phyloP scores from a whole-genome alignment of 2,329 filamentous ascomycete species.

The Graphiopsis chlorocephala region DNA sequence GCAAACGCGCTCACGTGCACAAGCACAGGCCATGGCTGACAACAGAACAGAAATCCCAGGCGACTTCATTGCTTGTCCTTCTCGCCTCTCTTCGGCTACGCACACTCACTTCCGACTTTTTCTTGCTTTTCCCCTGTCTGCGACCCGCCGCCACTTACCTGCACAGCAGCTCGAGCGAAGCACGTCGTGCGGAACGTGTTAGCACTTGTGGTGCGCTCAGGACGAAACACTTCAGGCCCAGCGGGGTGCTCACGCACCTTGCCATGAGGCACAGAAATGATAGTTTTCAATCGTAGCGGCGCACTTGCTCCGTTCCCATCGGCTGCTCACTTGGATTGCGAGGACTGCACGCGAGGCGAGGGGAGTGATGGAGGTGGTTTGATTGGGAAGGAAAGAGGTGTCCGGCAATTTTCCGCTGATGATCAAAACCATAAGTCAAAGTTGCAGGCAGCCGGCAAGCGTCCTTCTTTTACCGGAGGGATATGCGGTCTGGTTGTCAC shows the following conservation, averaged over 20 bases:
- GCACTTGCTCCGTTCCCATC: conserved; percentile 12
- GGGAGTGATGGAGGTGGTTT: neutral
- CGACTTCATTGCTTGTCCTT: conserved; percentile 4
- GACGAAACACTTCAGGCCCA: conserved; percentile 10
- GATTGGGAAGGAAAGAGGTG: conserved; percentile 3
- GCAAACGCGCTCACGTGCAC: conserved; percentile 8
- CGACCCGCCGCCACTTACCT: neutral
- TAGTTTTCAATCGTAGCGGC: conserved; percentile 19
- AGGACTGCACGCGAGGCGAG: conserved; percentile 12
- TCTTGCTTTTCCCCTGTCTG: neutral
- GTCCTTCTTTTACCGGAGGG: neutral
- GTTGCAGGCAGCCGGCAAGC: conserved; percentile 17
- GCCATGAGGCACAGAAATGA: conserved; percentile 9
- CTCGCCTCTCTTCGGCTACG: conserved; percentile 4
- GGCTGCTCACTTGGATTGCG: conserved; percentile 2
- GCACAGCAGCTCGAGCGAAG: conserved; percentile 7
- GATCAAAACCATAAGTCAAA: conserved; percentile 18
- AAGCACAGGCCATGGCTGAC: conserved; percentile 12
- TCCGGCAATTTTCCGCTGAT: conserved; percentile 15
- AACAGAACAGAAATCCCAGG: conserved; percentile 15
- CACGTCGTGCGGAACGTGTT: conserved; percentile 2
- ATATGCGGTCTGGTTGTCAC: conserved; percentile 14
- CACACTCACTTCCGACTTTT: neutral
- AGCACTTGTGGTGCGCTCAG: conserved; percentile 16
- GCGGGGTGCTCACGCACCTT: conserved; percentile 2